Evolutionary conservation across 768 basidiomycete species (phyloP).

Genomic region (Calocera viscosa): DNA sequence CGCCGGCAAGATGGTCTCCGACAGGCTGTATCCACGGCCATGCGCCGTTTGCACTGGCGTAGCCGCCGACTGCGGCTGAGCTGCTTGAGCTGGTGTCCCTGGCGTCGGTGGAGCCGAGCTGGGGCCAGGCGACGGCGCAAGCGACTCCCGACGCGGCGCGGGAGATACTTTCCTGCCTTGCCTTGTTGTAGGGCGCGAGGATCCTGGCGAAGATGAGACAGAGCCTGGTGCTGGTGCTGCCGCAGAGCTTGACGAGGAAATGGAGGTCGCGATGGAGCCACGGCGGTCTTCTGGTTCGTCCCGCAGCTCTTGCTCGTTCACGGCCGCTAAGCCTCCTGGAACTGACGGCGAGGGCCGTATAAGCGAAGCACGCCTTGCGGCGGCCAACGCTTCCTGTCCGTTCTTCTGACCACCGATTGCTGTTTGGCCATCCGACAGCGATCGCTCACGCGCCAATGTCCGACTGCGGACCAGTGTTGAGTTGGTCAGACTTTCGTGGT

Average conservation of each 20-base stretch:
- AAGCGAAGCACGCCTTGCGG: constrained; percentile 1
- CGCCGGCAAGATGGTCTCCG: not conserved
- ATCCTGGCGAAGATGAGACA: not conserved
- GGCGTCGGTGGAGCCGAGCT: constrained; percentile 10
- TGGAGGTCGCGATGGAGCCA: constrained; percentile 10
- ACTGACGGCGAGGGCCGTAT: not conserved
- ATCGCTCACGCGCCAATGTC: constrained; percentile 43
- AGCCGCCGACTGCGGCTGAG: not conserved
- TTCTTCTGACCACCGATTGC: constrained; percentile 9
- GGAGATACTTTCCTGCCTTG: constrained; percentile 12
- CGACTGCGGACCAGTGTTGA: constrained; percentile 69
- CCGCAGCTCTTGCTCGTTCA: not conserved
- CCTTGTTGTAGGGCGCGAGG: not conserved
- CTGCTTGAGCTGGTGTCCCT: not conserved
- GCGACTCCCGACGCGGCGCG: constrained; percentile 11
- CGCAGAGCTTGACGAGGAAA: not conserved
- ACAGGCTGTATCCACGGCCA: not conserved
- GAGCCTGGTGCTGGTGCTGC: not conserved
- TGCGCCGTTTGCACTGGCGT: not conserved
- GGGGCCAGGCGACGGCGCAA: not conserved
- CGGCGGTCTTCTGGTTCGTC: constrained; percentile 40
- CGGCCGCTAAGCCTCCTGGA: not conserved
- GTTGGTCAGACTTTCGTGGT: constrained; percentile 72
- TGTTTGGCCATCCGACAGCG: constrained; percentile 18
- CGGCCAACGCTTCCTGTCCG: constrained; percentile 3